These are phyloP conservation scores for Salvia hispanica DNA, from an alignment of 257 asterid genomes.

Conservation along the genomic window DNA sequence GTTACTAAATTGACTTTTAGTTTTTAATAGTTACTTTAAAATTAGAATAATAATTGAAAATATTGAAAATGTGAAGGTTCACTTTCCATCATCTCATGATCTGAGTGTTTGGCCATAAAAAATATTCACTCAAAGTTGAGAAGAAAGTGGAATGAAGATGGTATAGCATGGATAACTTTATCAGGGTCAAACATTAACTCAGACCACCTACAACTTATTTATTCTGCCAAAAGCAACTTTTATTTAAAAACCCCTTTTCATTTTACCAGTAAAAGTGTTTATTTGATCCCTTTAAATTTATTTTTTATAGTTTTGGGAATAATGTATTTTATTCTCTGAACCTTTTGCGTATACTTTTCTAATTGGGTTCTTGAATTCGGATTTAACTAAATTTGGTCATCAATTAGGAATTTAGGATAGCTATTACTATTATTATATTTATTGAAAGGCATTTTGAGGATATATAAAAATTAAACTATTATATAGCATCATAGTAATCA, in stretches of 20 bases:
- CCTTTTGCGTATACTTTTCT: no score
- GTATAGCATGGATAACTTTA: slow-evolving; percentile 40
- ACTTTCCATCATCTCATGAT: slow-evolving; percentile 25
- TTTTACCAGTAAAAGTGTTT: slow-evolving; percentile 18
- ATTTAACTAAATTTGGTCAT: no score
- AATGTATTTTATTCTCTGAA: background rate
- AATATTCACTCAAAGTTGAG: slow-evolving; percentile 27
- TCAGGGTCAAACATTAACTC: slow-evolving; percentile 44
- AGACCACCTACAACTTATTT: slow-evolving; percentile 32
- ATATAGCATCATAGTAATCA: no score
- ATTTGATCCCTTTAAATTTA: background rate
- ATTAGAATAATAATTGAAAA: no score
- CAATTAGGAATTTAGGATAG: no score
- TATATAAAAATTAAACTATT: no score
- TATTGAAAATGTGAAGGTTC: background rate
- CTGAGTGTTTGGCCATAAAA: slow-evolving; percentile 24
- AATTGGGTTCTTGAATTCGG: no score
- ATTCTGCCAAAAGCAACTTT: slow-evolving; percentile 37
- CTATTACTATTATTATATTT: no score
- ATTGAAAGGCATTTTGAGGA: no score
- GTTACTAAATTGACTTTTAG: no score
- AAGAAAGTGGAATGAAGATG: slow-evolving; percentile 46
- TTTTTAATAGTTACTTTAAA: no score
- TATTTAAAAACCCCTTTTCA: slow-evolving; percentile 14
- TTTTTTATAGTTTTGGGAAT: background rate